Conservation (phyloP, 345 rosid species). For the Orychophragmus violaceus region DNA sequence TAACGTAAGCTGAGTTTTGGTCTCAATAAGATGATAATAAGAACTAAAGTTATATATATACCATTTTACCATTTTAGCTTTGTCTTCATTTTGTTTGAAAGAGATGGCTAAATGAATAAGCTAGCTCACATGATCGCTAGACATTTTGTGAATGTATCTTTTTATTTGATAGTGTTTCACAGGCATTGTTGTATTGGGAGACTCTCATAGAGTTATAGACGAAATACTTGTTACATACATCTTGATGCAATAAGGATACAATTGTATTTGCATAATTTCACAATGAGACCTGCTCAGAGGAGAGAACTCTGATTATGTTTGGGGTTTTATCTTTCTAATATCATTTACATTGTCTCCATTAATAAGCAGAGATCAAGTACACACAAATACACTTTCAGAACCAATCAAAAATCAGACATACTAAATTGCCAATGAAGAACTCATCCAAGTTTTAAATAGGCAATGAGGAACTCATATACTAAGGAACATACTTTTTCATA, state of each 20-base stretch:
- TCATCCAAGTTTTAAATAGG: no score
- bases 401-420: not conserved
- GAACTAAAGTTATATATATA: not conserved
- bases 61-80: not conserved
- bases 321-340: not conserved
- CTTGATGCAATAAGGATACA: not conserved
- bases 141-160: constrained; percentile 3
- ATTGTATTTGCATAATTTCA: not conserved
- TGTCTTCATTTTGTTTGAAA: constrained; percentile 1
- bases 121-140: not conserved
- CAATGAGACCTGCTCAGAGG: no score
- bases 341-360: no score
- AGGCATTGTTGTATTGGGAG: constrained; percentile 33
- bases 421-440: no score
- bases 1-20: constrained; percentile 48
- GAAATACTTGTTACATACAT: not conserved
- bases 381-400: not conserved
- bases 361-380: not conserved
- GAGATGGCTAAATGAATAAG: constrained; percentile 6
- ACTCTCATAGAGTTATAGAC: constrained; percentile 32
- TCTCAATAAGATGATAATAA: constrained; percentile 1
- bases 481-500: not conserved
- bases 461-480: no score
- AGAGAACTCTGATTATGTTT: not conserved
- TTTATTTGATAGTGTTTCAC: constrained; percentile 15